Base-by-base conservation (phyloP, 2,329 filamentous ascomycete genomes). In the Penicillium decumbens region DNA sequence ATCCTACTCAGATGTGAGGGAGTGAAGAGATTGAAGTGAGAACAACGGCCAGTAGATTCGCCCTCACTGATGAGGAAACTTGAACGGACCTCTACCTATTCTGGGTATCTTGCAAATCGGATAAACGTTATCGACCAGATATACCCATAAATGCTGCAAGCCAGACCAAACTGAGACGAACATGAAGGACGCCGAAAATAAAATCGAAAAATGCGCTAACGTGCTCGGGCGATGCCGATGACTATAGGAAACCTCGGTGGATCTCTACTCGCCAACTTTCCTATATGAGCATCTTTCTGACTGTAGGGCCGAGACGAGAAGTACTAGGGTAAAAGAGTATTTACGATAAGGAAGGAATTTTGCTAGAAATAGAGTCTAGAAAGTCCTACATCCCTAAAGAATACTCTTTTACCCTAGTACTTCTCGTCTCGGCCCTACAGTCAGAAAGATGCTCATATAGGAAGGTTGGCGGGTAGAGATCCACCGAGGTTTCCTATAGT, bases 391-490 rank as follows among this genome's bases (percentile, higher is more conserved):
- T 23, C 20, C n/a, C n/a, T n/a, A n/a, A n/a, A n/a, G n/a, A n/a
- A 23, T 23, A 23, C 20, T 23, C 20, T 4, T 23, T 23, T 23
- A 23, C 4, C 20, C 20, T 3, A 23, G 20, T 18, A 18, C 15
- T 47, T 88, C 87, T 1, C 84, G 82, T 58, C 68, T 97, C 51
- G 85, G 90, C 4, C 85, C 86, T 49, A 87, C 87, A 13, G 90
- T 97, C n/a, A 84, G 80, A 41, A 84, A 82, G 62, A 85, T 84
- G 64, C 74, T 97, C 37, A 77, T 84, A 33, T 78, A 81, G 39
- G 88, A 92, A 52, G 90, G 90, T 0, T 97, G 92, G 92, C 89
- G 81, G 65, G 75, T 93, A 29, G 81, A 89, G 65, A 78, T 87
- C 39, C 79, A 83, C 38, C 83, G 81, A 27, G 91, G 90, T 0